Evolutionary conservation across 129 eudicot species (phyloP).

Genomic region (Mikania micrantha): DNA sequence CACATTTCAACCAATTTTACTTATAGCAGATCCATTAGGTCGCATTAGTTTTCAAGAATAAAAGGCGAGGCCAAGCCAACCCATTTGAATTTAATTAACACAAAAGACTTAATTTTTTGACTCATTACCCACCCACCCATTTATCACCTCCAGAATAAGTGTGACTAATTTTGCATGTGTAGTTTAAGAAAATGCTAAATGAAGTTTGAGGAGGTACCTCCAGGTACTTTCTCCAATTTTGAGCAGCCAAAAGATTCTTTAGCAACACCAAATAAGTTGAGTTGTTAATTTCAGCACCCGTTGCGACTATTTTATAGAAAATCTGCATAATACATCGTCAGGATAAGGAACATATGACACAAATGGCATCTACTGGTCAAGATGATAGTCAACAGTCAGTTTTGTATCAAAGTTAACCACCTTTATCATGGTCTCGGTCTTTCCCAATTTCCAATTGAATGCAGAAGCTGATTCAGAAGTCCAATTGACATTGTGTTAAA

Average conservation of each 20-base stretch:
- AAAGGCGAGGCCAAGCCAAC: background rate
- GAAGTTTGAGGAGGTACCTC: constrained; percentile 49
- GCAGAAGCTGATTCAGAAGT: constrained; percentile 72
- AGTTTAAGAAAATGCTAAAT: constrained; percentile 2
- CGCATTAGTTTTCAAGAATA: background rate
- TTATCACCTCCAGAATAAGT: background rate
- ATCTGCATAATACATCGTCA: background rate
- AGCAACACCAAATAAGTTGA: constrained; percentile 70
- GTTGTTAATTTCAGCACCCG: constrained; percentile 8
- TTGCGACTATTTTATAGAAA: too few species aligned
- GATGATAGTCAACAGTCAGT: background rate
- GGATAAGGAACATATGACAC: background rate
- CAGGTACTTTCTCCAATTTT: constrained; percentile 89
- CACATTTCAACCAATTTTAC: background rate
- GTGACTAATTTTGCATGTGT: background rate
- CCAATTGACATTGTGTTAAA: constrained; percentile 59
- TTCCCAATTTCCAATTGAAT: constrained; percentile 75
- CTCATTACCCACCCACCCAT: background rate
- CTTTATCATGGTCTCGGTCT: constrained; percentile 80
- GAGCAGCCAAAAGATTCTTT: constrained; percentile 73
- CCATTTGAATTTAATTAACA: background rate
- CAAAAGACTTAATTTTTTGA: background rate
- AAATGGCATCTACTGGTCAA: background rate
- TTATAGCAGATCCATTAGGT: background rate
- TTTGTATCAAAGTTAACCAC: background rate